Conservation (phyloP, 495 filamentous ascomycete species). For the Penicillium coprophilum region DNA sequence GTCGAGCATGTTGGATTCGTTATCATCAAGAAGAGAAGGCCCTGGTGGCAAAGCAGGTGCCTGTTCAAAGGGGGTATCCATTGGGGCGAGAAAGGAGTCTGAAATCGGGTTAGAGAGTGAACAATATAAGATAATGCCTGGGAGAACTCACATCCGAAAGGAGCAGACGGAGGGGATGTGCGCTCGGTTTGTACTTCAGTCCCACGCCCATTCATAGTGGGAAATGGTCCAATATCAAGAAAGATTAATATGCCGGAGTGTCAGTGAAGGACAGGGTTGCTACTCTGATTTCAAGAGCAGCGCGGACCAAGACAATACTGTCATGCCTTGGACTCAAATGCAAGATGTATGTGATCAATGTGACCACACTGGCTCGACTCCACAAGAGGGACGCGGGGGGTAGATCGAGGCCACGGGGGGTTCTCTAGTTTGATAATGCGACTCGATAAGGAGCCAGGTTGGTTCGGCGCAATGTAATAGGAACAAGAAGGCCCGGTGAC, state of each 20-base stretch:
- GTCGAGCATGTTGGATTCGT: constrained; percentile 60
- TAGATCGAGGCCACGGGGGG: constrained; percentile 3
- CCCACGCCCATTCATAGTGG: constrained; percentile 37
- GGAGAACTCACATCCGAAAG: constrained; percentile 61
- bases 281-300: constrained; percentile 33
- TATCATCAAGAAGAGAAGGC: constrained; percentile 59
- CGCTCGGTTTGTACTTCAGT: constrained; percentile 32
- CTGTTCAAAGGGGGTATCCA: constrained; percentile 55
- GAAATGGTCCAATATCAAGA: background rate
- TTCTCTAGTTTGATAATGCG: constrained; percentile 4
- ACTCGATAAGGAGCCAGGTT: background rate
- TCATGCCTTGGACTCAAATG: constrained; percentile 35
- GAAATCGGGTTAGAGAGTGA: constrained; percentile 20
- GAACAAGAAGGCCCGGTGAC: background rate
- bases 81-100: constrained; percentile 50
- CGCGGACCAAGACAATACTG: constrained; percentile 21
- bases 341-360: constrained; percentile 9
- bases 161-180: constrained; percentile 39
- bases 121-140: background rate
- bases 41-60: constrained; percentile 59
- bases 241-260: background rate
- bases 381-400: constrained; percentile 12
- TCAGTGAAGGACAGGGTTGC: constrained; percentile 16
- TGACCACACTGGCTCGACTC: constrained; percentile 7
- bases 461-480: background rate